Percentiles rank a stretch among this genome's conserved stretches.
These are phyloP conservation scores for Acanthamoeba lenticulata DNA, from an alignment of 208 protist species.

Conservation along the genomic window DNA sequence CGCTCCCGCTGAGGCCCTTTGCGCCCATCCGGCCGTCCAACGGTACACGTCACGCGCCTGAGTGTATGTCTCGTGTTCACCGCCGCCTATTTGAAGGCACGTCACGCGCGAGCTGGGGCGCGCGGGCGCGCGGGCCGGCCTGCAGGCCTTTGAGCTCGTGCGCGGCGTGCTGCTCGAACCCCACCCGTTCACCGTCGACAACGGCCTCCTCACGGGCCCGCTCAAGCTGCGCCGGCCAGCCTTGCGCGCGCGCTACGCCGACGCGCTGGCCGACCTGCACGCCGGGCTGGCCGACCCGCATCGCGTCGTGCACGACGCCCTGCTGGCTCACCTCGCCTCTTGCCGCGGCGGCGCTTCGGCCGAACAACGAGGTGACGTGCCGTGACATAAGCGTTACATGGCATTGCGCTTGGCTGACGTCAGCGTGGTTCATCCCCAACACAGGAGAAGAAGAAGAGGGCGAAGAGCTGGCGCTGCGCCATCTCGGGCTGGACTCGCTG, in stretches of 20 bases:
- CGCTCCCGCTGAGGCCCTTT: neutral
- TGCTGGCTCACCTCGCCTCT: conserved; percentile 4
- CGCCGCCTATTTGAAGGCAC: neutral
- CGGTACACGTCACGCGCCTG: neutral
- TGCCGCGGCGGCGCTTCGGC: no score
- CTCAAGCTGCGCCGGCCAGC: neutral
- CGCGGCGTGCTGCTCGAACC: neutral
- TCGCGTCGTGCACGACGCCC: neutral
- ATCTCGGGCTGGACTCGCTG: conserved; percentile 22
- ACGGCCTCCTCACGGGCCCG: conserved; percentile 32
- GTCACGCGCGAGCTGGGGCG: neutral
- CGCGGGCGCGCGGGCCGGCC: neutral
- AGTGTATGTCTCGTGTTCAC: neutral
- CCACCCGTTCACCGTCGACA: neutral
- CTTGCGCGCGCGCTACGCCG: neutral
- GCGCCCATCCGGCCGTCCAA: neutral
- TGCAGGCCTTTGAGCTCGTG: conserved; percentile 40
- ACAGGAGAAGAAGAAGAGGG: neutral
- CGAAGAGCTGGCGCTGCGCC: neutral
- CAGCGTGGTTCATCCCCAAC: neutral
- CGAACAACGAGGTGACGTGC: neutral
- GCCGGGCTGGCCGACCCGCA: conserved; percentile 12
- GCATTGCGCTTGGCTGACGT: neutral
- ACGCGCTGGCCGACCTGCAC: neutral
- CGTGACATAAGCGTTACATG: neutral